Conservation (phyloP, 495 filamentous ascomycete species). For the Aspergillus saccharolyticus region DNA sequence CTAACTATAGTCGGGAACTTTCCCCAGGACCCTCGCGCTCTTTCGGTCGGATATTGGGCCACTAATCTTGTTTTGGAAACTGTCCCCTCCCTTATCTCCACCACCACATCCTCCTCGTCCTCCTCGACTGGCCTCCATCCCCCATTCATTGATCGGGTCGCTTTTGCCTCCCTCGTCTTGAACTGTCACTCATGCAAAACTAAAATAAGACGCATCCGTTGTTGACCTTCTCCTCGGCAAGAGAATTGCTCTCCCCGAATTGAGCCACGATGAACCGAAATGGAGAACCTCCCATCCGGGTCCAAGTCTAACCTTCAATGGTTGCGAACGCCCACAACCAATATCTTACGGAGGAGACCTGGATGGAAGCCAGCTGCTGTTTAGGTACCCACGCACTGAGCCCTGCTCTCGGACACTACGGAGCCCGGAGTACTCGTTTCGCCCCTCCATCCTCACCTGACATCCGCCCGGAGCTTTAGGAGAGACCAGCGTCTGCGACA, state of each 20-base stretch:
- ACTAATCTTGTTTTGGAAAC: not conserved
- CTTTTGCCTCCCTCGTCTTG: not conserved
- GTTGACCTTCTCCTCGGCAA: not conserved
- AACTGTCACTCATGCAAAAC: not conserved
- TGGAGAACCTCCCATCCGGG: not conserved
- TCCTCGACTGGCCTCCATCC: too few species aligned
- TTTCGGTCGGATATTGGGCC: not conserved
- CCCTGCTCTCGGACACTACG: not conserved
- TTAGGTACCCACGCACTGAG: not conserved
- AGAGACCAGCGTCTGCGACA: not conserved
- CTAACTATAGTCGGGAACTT: too few species aligned
- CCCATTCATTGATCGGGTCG: too few species aligned
- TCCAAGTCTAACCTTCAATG: not conserved
- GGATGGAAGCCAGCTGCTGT: not conserved
- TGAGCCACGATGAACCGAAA: not conserved
- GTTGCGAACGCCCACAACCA: not conserved
- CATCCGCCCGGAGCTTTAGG: not conserved
- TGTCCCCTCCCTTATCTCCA: not conserved
- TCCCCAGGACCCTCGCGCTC: not conserved
- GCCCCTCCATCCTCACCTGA: not conserved
- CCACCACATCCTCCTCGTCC: too few species aligned
- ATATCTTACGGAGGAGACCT: not conserved
- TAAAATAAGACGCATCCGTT: not conserved
- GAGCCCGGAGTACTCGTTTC: too few species aligned
- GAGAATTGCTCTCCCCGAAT: not conserved